Evolutionary conservation across 108 stramenopile species (phyloP).

Genomic region (Chaetoceros muelleri): DNA sequence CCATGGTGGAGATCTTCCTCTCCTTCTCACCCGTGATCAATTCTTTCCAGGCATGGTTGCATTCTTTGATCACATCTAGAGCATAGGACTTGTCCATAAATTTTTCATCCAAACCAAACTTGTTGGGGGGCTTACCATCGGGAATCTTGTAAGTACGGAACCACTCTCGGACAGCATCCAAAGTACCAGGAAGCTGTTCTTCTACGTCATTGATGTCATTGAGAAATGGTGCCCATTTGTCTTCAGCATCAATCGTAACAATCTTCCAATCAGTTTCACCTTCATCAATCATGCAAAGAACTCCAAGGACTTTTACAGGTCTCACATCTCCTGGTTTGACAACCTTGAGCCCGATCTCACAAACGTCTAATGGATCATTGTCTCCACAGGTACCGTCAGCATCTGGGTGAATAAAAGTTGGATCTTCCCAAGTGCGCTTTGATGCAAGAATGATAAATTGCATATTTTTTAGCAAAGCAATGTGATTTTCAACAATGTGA

Average conservation of each 20-base stretch:
- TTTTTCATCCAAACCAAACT: conserved; percentile 85
- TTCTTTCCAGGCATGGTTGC: conserved; percentile 81
- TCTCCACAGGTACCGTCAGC: conserved; percentile 85
- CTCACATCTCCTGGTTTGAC: conserved; percentile 70
- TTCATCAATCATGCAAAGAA: conserved; percentile 96
- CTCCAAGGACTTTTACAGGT: conserved; percentile 94
- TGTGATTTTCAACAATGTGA: neutral
- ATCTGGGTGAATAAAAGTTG: conserved; percentile 88
- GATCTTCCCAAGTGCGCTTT: conserved; percentile 95
- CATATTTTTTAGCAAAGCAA: neutral
- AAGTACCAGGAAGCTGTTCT: conserved; percentile 79
- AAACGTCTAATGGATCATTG: conserved; percentile 94
- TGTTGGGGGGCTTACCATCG: conserved; percentile 96
- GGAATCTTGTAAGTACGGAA: conserved; percentile 98
- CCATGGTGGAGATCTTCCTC: conserved; percentile 24
- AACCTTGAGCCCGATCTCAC: conserved; percentile 77
- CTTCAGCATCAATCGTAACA: conserved; percentile 87
- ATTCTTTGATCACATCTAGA: conserved; percentile 75
- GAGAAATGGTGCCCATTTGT: conserved; percentile 92
- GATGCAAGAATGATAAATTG: neutral
- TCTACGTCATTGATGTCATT: conserved; percentile 96
- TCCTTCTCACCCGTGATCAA: conserved; percentile 81
- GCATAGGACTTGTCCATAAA: conserved; percentile 92
- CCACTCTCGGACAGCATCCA: conserved; percentile 92
- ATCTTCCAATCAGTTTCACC: conserved; percentile 99